Conservation (phyloP, 139 green algal genomes). For the Micractinium conductrix region DNA sequence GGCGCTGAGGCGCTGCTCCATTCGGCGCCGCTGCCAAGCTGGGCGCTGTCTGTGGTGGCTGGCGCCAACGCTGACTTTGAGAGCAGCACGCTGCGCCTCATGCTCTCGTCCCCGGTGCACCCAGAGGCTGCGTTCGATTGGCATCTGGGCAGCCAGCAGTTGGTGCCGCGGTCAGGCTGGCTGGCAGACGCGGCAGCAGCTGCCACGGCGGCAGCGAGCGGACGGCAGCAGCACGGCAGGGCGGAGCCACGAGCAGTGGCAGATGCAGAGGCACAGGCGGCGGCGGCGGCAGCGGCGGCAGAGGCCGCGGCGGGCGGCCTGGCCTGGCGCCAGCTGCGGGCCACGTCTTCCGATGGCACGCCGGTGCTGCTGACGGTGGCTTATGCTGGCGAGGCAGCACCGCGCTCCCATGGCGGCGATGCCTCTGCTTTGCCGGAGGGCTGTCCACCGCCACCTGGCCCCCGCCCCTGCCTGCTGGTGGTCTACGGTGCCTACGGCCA, state of each 20-base stretch:
- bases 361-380: slow-evolving; percentile 64
- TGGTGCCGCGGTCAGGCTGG: background rate
- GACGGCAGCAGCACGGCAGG: no score
- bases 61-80: slow-evolving; percentile 63
- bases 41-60: slow-evolving; percentile 53
- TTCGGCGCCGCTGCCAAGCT: slow-evolving; percentile 53
- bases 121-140: slow-evolving; percentile 50
- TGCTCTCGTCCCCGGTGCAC: slow-evolving; percentile 59
- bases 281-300: background rate
- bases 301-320: background rate
- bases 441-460: background rate
- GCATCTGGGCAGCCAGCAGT: slow-evolving; percentile 23
- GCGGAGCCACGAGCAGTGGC: no score
- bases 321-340: slow-evolving; percentile 2
- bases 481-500: slow-evolving; percentile 85
- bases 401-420: no score
- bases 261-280: background rate
- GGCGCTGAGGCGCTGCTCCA: background rate
- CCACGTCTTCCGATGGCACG: slow-evolving; percentile 14
- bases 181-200: background rate
- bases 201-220: no score
- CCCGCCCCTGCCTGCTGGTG: slow-evolving; percentile 60
- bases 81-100: slow-evolving; percentile 43
- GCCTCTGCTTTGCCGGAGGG: no score
- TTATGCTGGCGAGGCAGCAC: slow-evolving; percentile 11